Percentiles rank a stretch among this genome's conserved stretches.
Evolutionary conservation across 139 green algal genomes (phyloP).

Genomic region (Marvania coccoides): DNA sequence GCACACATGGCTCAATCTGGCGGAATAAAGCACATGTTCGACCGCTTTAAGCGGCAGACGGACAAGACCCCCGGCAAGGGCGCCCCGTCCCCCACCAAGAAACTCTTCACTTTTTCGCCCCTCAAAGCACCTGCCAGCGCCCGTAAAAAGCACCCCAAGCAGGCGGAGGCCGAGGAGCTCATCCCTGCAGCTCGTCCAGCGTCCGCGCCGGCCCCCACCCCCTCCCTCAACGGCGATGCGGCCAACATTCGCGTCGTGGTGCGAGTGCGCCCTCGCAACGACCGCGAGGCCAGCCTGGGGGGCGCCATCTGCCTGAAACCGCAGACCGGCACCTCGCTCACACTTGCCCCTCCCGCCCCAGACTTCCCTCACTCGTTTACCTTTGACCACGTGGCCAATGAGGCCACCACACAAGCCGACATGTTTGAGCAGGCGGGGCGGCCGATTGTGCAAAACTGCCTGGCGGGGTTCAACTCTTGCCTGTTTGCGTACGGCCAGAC

Average conservation of each 20-base stretch:
- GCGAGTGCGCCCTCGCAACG: slow-evolving; percentile 26
- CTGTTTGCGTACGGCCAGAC: slow-evolving; percentile 64
- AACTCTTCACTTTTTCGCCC: background rate
- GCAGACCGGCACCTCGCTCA: slow-evolving; percentile 3
- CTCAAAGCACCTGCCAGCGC: background rate
- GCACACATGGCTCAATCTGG: background rate
- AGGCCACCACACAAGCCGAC: slow-evolving; percentile 19
- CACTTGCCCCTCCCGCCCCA: slow-evolving; percentile 11
- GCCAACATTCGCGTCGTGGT: slow-evolving; percentile 39
- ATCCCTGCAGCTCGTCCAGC: background rate
- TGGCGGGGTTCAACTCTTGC: slow-evolving; percentile 41
- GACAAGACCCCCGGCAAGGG: background rate
- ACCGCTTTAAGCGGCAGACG: background rate
- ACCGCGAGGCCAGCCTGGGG: slow-evolving; percentile 21
- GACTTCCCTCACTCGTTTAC: slow-evolving; percentile 33
- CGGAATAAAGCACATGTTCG: background rate
- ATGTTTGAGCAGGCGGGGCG: slow-evolving; percentile 42
- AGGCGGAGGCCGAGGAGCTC: background rate
- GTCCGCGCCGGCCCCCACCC: background rate
- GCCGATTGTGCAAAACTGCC: slow-evolving; percentile 45
- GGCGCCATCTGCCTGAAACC: slow-evolving; percentile 25
- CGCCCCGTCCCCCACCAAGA: background rate
- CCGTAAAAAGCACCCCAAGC: background rate
- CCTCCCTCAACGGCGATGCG: background rate
- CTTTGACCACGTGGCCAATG: slow-evolving; percentile 34